Base-by-base conservation (phyloP, 805 yeast species). In the Candida maltosa region DNA sequence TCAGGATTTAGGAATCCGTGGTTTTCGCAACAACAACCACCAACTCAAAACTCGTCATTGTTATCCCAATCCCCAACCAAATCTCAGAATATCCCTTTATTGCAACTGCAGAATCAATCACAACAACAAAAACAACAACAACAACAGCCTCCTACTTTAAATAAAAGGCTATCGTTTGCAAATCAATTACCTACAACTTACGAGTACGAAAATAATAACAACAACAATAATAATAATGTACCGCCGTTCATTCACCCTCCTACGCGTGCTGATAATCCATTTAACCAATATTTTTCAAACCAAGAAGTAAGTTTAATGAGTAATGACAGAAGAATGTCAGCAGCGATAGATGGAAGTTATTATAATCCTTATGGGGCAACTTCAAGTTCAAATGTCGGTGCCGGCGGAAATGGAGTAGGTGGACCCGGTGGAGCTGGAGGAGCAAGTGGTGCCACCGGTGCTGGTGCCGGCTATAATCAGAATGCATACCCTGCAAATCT, bases 171-270 rank as follows among this genome's bases (percentile, higher is more conserved):
- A 27, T 62, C 67, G n/a, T 65, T 62, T 38, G 59, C 71, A 9
- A 65, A 61, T 44, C 76, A 70, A 39, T 51, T 74, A 10, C 75
- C 77, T 17, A 66, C 73, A 2, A 74, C 78, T 2, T 74, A 73
- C 48, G 80, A 74, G 46, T 50, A 64, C 38, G 67, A 60, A 11
- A 49, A 48, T 38, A 39, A 16, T 57, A 47, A 23, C 45, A 30
- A 21, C 15, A 32, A 9, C 26, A 19, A 16, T 5, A 5, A 6
- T 17, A 16, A 6, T 10, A 14, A 4, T 15, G 45, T 18, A 2
- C 54, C 58, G 5, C 59, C 62, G 5, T 60, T 46, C 37, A 51
- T 63, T n/a, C 60, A 60, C 29, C 73, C 73, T 8, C 73, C 73
- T 10, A 58, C 70, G 0, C 52, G 73, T 27, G 70, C 65, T 3